A percentile compares a stretch with the other conserved stretches of the same genome.
These are phyloP conservation scores for Acanthamoeba sp. DNA, from an alignment of 208 protist species.

Conservation along the genomic window DNA sequence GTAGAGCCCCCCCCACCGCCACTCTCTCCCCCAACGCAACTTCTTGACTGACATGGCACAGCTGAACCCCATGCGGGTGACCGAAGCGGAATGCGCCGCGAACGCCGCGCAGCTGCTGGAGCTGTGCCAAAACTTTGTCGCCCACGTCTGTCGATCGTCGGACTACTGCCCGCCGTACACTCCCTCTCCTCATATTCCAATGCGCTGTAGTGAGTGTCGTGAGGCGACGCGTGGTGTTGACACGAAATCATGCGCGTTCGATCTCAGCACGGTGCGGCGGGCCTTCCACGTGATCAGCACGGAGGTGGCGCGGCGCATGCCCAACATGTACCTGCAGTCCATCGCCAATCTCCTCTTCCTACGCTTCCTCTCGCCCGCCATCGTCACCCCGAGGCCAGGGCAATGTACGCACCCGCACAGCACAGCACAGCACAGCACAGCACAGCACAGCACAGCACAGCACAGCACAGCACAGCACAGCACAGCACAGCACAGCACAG, in stretches of 20 bases:
- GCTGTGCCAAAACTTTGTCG: slow-evolving; percentile 32
- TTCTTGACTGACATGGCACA: background rate
- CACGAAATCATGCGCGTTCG: background rate
- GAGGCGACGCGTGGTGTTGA: background rate
- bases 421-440: no score
- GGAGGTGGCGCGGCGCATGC: background rate
- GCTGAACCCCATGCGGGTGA: background rate
- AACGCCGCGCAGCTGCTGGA: slow-evolving; percentile 22
- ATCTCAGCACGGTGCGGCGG: background rate
- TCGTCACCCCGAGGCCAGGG: background rate
- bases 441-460: no score
- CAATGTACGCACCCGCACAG: background rate
- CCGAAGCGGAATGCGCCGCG: background rate
- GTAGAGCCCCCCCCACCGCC: background rate
- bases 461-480: no score
- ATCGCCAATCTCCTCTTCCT: slow-evolving; percentile 25
- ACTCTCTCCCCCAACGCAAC: background rate
- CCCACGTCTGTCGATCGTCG: background rate
- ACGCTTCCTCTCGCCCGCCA: slow-evolving; percentile 11
- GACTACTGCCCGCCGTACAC: slow-evolving; percentile 42
- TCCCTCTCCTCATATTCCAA: background rate
- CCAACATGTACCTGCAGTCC: slow-evolving; percentile 8
- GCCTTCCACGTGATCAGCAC: background rate
- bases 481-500: no score
- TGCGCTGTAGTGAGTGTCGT: background rate